phyloP scores from a whole-genome alignment of 2,329 filamentous ascomycete genomes.

The Trichoderma sp. region DNA sequence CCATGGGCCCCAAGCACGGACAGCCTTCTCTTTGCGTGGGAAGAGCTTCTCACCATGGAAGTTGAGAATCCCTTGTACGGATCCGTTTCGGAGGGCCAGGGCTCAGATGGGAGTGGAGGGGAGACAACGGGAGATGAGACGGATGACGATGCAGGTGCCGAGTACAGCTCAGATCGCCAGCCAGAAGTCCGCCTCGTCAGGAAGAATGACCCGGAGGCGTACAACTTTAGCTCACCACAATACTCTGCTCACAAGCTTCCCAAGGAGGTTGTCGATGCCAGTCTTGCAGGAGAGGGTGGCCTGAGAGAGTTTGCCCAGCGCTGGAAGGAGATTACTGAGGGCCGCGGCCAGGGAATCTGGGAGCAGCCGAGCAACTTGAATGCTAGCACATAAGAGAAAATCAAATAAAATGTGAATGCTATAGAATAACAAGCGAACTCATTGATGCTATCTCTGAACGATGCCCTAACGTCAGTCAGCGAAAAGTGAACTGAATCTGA shows the following conservation, averaged over 20 bases:
- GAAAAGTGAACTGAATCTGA: constrained; percentile 3
- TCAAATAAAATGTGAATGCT: background rate
- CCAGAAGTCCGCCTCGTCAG: constrained; percentile 82
- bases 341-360: constrained; percentile 41
- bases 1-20: constrained; percentile 91
- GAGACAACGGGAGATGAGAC: constrained; percentile 39
- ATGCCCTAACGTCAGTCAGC: background rate
- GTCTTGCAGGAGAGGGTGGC: constrained; percentile 65
- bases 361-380: constrained; percentile 28
- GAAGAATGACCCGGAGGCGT: constrained; percentile 83
- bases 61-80: constrained; percentile 59
- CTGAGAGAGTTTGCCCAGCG: constrained; percentile 76
- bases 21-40: constrained; percentile 83
- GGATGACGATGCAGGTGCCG: constrained; percentile 41
- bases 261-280: constrained; percentile 80
- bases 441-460: background rate
- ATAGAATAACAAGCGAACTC: background rate
- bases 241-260: constrained; percentile 96
- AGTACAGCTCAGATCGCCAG: constrained; percentile 55
- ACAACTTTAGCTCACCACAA: constrained; percentile 78
- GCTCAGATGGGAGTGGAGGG: constrained; percentile 38
- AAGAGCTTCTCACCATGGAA: constrained; percentile 74
- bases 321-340: constrained; percentile 62
- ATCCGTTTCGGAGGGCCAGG: constrained; percentile 29
- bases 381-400: background rate